A percentile compares a stretch with the other conserved stretches of the same genome.
These are phyloP conservation scores for Tulasnella sp. DNA, from an alignment of 768 basidiomycete genomes.

Conservation along the genomic window DNA sequence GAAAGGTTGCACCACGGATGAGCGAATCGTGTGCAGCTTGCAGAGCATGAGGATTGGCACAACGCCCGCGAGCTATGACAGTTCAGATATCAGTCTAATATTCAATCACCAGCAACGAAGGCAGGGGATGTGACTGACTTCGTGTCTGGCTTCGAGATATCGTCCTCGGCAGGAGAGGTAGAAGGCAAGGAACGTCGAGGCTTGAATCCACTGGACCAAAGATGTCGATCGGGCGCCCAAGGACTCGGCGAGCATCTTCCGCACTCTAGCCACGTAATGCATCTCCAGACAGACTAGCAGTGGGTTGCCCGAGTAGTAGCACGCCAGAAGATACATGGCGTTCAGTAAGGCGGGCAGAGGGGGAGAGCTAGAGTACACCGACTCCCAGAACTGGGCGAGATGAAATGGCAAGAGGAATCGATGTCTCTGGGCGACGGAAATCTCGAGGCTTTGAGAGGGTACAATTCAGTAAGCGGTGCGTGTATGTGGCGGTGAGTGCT, in stretches of 20 bases:
- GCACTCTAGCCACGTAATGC: constrained; percentile 10
- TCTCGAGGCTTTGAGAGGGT: constrained; percentile 1
- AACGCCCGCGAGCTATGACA: constrained; percentile 8
- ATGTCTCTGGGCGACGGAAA: background rate
- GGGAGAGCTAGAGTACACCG: background rate
- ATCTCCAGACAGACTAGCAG: background rate
- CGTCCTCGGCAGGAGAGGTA: constrained; percentile 15
- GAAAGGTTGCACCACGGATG: background rate
- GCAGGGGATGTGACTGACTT: background rate
- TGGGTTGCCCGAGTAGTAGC: constrained; percentile 14
- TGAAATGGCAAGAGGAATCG: background rate
- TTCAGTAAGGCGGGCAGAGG: constrained; percentile 16
- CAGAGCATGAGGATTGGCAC: constrained; percentile 7
- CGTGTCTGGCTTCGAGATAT: constrained; percentile 17
- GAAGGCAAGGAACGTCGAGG: constrained; percentile 13
- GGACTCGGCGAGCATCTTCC: constrained; percentile 10
- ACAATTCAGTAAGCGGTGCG: no score
- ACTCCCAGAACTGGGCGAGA: constrained; percentile 3
- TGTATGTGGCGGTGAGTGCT: no score
- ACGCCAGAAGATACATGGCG: constrained; percentile 18
- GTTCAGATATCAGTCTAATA: no score
- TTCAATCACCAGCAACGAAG: no score
- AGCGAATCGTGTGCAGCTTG: constrained; percentile 15
- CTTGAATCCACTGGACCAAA: constrained; percentile 14
- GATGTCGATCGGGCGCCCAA: background rate